Evolutionary conservation across 345 rosid genomes (phyloP), one percentile per base, ranked within the genome.

Genomic region (Hypericum androsaemum): DNA sequence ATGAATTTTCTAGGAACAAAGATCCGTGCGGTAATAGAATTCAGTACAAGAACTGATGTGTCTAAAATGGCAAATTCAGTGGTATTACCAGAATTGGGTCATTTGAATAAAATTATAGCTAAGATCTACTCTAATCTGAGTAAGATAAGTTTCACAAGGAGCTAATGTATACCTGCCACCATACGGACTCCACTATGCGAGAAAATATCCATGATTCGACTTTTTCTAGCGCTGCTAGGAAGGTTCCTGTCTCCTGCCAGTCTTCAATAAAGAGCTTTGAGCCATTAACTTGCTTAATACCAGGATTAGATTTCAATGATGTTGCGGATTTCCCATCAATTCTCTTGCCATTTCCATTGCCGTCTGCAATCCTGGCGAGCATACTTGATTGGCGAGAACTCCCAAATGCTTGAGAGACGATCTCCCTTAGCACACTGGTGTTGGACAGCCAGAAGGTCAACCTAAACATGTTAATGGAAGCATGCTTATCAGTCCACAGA

Each of bases 181-280:
- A 88, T 37, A 88, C 78, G 7, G 99, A 88, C 77, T 88, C 94
- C 0, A 88, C 90, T 41, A 82, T 75, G 64, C 99, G 84, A 46
- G 88, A 85, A 71, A 92, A 88, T 47, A 85, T 65, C 99, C 99
- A 92, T 8, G 83, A 77, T 65, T 88, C 99, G 46, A 81, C 77
- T 71, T 80, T 88, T 65, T 74, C 90, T 22, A 92, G 54, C n/a
- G 95, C 88, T 50, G 80, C 52, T 6, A 70, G 76, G 61, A 83
- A 81, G 42, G 97, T 86, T 61, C 82, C 90, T 32, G 83, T 81
- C 68, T 92, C 95, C 74, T 88, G 95, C 99, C 97, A 92, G 74
- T 88, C 90, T 14, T 80, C 86, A 35, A 52, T 47, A 58, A 77
- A 67, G 58, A 68, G 77, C 67, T 70, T 44, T 41, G 58, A 78